Conservation (phyloP, 345 rosid genomes). For the Mallotus nudiflorus region DNA sequence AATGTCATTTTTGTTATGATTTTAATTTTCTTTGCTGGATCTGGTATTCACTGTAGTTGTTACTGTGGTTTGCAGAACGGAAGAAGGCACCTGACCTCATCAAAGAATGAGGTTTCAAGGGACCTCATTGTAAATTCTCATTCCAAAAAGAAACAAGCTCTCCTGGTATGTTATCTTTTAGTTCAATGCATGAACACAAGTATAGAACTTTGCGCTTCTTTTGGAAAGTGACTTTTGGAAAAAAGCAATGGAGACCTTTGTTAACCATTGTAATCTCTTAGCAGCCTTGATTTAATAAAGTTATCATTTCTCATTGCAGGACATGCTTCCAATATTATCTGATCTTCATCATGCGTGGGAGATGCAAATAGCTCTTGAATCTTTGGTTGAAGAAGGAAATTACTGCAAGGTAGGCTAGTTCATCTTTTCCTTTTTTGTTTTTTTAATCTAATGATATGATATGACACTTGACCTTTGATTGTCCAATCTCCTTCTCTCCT, state of each 20-base stretch:
- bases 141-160: constrained; percentile 93
- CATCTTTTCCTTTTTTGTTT: neutral
- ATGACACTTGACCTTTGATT: constrained; percentile 2
- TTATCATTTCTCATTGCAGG: constrained; percentile 49
- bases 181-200: constrained; percentile 5
- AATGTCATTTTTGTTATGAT: neutral
- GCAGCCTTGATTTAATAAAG: neutral
- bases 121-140: constrained; percentile 92
- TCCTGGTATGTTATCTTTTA: constrained; percentile 55
- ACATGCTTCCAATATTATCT: constrained; percentile 74
- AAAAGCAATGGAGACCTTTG: neutral
- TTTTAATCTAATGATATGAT: neutral
- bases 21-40: constrained; percentile 15
- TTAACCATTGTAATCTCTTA: neutral
- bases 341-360: constrained; percentile 77
- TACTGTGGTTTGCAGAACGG: constrained; percentile 70
- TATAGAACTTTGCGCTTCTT: neutral
- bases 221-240: constrained; percentile 1
- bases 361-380: constrained; percentile 80
- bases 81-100: constrained; percentile 83
- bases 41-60: constrained; percentile 25
- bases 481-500: neutral
- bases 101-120: constrained; percentile 96
- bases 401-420: constrained; percentile 76
- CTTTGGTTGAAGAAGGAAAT: constrained; percentile 86